Conservation (phyloP, 2,329 filamentous ascomycete species). For the Aspergillus novofumigatus region DNA sequence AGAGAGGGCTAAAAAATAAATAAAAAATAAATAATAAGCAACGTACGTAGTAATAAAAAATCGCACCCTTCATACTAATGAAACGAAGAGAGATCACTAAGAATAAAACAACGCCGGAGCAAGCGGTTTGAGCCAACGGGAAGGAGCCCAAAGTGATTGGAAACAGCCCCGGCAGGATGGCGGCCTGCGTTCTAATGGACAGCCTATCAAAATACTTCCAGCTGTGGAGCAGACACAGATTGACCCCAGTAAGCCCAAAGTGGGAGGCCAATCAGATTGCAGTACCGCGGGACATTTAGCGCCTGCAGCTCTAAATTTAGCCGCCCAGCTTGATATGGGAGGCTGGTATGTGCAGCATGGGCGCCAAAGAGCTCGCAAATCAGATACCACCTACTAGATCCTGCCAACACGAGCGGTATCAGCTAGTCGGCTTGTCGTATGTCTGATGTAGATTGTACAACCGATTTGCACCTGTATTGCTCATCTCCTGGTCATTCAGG, state of each 20-base stretch:
- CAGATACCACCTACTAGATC: slow-evolving; percentile 17
- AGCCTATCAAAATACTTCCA: slow-evolving; percentile 10
- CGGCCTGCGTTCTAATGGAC: slow-evolving; percentile 14
- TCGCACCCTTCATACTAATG: neutral
- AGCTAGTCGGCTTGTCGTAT: slow-evolving; percentile 1
- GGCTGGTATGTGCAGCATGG: slow-evolving; percentile 25
- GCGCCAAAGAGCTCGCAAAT: slow-evolving; percentile 32
- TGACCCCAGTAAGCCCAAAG: slow-evolving; percentile 11
- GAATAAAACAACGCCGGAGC: slow-evolving; percentile 8
- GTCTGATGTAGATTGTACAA: neutral
- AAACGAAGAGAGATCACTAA: slow-evolving; percentile 8
- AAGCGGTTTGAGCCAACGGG: slow-evolving; percentile 13
- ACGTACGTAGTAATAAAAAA: neutral
- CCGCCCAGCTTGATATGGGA: slow-evolving; percentile 23
- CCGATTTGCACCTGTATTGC: neutral
- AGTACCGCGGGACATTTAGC: slow-evolving; percentile 11
- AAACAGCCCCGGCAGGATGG: slow-evolving; percentile 2
- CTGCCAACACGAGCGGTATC: slow-evolving; percentile 13
- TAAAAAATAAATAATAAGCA: neutral
- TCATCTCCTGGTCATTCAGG: neutral
- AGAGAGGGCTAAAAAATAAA: neutral
- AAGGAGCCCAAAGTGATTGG: slow-evolving; percentile 17
- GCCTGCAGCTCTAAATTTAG: slow-evolving; percentile 37
- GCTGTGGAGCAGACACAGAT: slow-evolving; percentile 2
- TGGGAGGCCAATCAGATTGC: slow-evolving; percentile 17